Evolutionary conservation across 495 filamentous ascomycete genomes (phyloP), one percentile per base, ranked within the genome.

Genomic region (Lasiosphaeria ovina): DNA sequence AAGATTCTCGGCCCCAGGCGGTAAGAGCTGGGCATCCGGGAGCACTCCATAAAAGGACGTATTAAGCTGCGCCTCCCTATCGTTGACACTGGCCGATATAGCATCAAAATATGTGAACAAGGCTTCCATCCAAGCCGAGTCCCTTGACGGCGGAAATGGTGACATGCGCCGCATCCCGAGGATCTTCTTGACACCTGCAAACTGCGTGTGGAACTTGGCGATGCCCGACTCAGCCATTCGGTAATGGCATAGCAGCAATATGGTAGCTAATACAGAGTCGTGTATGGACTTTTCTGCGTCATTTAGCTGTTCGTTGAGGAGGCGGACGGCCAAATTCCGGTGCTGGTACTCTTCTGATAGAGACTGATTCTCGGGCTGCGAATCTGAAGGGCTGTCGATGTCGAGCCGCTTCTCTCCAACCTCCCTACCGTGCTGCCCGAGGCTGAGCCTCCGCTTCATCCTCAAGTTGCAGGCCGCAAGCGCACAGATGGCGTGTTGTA

Each of bases 21-120:
- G 76, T 10, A 81, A 60, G 33, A 96, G 79, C 8, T 86, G 84
- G 74, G 91, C 89, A 57, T 92, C 88, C 31, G 90, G 83, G 32
- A 85, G 79, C 3, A 85, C 81, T 32, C 80, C 78, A 36, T 86
- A 85, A 65, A 80, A 79, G 16, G 73, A 81, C 12, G 86, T 87
- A 58, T 86, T 87, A 34, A 98, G 82, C 68, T 96, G 90, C n/a
- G 89, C 84, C 71, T 97, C 93, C 58, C 93, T 85, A 69, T 97
- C 90, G 66, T 97, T 97, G 59, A 96, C 88, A 51, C 89, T 91
- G 34, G 91, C 90, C 0, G 90, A 92, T 77, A 97, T 89, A n/a
- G 91, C 92, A 70, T 97, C 93, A 64, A 95, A 91, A 84, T 92
- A 97, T 14, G 92, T 94, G 68, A 97, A 97, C 68, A 97, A 86